A percentile compares a stretch with the other conserved stretches of the same genome.
Evolutionary conservation across 75 land plant species (phyloP).

Genomic region (Gnetum montanum): DNA sequence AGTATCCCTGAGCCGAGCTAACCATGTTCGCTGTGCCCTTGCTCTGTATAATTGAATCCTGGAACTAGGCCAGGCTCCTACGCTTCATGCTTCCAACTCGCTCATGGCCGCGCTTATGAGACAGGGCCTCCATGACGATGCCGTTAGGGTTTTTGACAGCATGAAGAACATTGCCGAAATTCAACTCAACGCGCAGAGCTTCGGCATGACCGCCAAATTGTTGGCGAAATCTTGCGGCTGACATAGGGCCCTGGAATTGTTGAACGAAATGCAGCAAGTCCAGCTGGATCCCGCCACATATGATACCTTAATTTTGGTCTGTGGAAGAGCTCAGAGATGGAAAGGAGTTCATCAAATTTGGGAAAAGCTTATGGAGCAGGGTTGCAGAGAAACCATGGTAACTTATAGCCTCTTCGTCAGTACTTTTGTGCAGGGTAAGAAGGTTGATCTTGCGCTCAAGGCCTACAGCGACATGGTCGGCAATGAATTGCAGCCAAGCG

Average conservation of each 20-base stretch:
- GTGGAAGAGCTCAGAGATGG: conserved; percentile 40
- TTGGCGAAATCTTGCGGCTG: conserved; percentile 33
- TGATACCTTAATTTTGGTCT: conserved; percentile 50
- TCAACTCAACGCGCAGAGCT: conserved; percentile 28
- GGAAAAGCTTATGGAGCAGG: conserved; percentile 36
- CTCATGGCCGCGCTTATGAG: conserved; percentile 49
- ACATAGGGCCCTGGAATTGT: conserved; percentile 37
- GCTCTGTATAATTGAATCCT: conserved; percentile 37
- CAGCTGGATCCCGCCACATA: conserved; percentile 36
- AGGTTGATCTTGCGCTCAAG: conserved; percentile 49
- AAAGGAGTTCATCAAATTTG: conserved; percentile 34
- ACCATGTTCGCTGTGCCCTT: conserved; percentile 45
- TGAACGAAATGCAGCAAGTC: conserved; percentile 14
- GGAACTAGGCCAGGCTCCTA: conserved; percentile 23
- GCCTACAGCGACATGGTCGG: conserved; percentile 45
- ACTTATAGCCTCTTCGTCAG: conserved; percentile 53
- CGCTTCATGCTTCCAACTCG: conserved; percentile 52
- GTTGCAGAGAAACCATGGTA: conserved; percentile 24
- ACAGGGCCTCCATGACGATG: conserved; percentile 26
- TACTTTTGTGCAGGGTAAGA: conserved; percentile 58
- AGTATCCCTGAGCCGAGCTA: conserved; percentile 46
- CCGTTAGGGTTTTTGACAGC: conserved; percentile 31
- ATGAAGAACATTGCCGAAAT: conserved; percentile 32
- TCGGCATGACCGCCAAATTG: conserved; percentile 47
- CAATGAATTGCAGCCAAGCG: conserved; percentile 22